Evolutionary conservation across 2,329 filamentous ascomycete species (phyloP).

Genomic region (Calycina herbarum): DNA sequence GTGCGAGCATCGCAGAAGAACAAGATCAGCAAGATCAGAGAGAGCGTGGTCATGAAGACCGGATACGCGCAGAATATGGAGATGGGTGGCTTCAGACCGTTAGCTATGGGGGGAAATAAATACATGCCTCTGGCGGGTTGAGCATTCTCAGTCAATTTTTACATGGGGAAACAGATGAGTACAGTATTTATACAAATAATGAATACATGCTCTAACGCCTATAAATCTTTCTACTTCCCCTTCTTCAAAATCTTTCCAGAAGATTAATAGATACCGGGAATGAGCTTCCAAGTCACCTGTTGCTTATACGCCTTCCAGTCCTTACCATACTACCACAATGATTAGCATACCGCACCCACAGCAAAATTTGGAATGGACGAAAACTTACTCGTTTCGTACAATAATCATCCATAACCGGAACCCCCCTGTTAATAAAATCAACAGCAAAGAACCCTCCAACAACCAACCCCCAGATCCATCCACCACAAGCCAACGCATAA

Average conservation of each 20-base stretch:
- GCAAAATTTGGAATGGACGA: not conserved
- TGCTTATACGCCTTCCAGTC: constrained; percentile 41
- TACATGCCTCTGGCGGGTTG: constrained; percentile 18
- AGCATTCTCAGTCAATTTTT: not conserved
- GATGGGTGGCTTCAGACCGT: not conserved
- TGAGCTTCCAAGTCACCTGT: constrained; percentile 27
- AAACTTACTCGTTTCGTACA: constrained; percentile 41
- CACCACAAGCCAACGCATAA: constrained; percentile 45
- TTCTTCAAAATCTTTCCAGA: not conserved
- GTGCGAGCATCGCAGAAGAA: constrained; percentile 22
- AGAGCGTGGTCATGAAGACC: constrained; percentile 20
- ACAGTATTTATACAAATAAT: not conserved
- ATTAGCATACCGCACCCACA: not conserved
- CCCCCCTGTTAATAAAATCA: constrained; percentile 46
- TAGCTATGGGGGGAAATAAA: constrained; percentile 11
- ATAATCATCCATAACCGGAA: constrained; percentile 52
- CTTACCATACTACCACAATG: constrained; percentile 39
- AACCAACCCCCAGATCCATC: constrained; percentile 38
- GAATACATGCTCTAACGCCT: not conserved
- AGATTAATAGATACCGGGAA: constrained; percentile 5
- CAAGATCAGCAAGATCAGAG: constrained; percentile 21
- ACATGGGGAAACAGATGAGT: not conserved
- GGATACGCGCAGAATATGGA: constrained; percentile 18
- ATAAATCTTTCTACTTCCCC: not conserved
- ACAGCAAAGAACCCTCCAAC: constrained; percentile 44